Evolutionary conservation across 2,329 filamentous ascomycete genomes (phyloP).

Genomic region (Curvularia sp.): DNA sequence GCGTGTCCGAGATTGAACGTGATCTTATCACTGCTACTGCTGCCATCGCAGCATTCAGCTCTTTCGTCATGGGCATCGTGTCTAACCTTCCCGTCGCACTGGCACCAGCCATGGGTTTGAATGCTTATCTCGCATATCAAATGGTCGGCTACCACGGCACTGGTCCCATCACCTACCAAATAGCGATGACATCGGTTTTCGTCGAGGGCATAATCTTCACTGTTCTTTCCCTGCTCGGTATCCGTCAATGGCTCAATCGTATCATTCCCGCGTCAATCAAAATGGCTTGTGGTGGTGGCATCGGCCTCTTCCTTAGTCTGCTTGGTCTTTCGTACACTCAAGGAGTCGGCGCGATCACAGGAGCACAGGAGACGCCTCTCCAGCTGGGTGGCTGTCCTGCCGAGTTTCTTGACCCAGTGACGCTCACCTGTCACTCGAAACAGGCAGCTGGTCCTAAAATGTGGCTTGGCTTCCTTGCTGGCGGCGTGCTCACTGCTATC

Average conservation of each 20-base stretch:
- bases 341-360: slow-evolving; percentile 80
- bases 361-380: slow-evolving; percentile 70
- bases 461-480: slow-evolving; percentile 89
- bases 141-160: slow-evolving; percentile 79
- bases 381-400: slow-evolving; percentile 76
- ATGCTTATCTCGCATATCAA: slow-evolving; percentile 87
- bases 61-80: slow-evolving; percentile 81
- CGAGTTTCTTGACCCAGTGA: slow-evolving; percentile 52
- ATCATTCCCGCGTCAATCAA: slow-evolving; percentile 82
- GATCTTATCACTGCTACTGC: slow-evolving; percentile 86
- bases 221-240: slow-evolving; percentile 73
- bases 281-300: slow-evolving; percentile 87
- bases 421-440: slow-evolving; percentile 66
- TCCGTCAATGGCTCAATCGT: slow-evolving; percentile 71
- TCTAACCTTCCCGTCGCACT: slow-evolving; percentile 80
- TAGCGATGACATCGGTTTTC: slow-evolving; percentile 86
- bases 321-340: slow-evolving; percentile 83
- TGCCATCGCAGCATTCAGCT: slow-evolving; percentile 79
- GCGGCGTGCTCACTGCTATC: slow-evolving; percentile 78
- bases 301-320: slow-evolving; percentile 81
- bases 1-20: slow-evolving; percentile 69
- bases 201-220: slow-evolving; percentile 89
- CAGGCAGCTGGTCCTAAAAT: slow-evolving; percentile 84
- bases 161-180: slow-evolving; percentile 70
- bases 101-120: slow-evolving; percentile 80